Base-by-base conservation (phyloP, 2,329 filamentous ascomycete species). In the Didymella segeticola region DNA sequence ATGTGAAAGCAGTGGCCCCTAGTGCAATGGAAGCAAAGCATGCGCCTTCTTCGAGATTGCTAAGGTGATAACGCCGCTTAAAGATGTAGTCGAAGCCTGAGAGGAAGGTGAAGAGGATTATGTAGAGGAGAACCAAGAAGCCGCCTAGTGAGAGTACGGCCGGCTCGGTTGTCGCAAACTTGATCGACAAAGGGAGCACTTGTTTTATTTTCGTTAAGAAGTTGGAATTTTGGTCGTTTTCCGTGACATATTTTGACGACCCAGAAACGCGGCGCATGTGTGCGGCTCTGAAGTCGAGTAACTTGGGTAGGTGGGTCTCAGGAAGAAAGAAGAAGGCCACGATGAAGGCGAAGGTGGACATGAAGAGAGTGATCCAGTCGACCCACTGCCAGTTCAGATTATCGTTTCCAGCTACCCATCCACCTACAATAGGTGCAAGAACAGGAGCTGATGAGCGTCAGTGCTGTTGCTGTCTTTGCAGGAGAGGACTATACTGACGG, bases 291-390 rank as follows among this genome's bases (percentile, higher is more conserved):
- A 64, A 75, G 14, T 58, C 56, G 14, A 75, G 55, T 0, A 75
- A 53, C 2, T 70, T 58, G 0, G 79, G 80, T 1, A 76, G 66
- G 56, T 79, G 82, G 0, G 80, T 83, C 66, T 83, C 81, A 0
- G 79, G 81, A 7, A 79, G 68, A 50, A 79, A 78, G 8, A 80
- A 36, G 9, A 53, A 43, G 2, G 48, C 53, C 14, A 49, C 2
- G 1, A 53, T 33, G 22, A 56, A 53, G 11, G 48, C 53, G 23
- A 53, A 52, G 5, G 20, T 39, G 19, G 53, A 48, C 12, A 48
- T 56, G 38, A 48, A 25, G 11, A 52, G 27, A 7, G 53, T 48
- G 17, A 56, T 48, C 53, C 47, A 56, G 9, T 56, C 27, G 2
- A 34, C 36, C 53, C 53, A 56, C 17, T 20, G 25, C 53, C 47